Base-by-base conservation (phyloP, 768 basidiomycete genomes). In the Tulasnella sp. region DNA sequence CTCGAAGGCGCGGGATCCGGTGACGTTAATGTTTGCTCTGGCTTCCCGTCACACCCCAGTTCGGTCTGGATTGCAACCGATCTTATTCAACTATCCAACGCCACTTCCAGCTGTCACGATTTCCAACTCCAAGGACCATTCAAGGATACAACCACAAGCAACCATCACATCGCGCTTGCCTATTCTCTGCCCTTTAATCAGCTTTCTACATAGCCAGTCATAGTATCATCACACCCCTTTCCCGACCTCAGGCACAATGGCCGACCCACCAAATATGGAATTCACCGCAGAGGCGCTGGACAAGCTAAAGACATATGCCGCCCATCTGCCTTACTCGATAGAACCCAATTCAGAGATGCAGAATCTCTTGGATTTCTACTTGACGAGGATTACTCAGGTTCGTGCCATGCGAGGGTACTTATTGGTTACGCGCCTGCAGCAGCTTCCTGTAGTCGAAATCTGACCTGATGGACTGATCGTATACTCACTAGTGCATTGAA, bases 261-360 rank as follows among this genome's bases (percentile, higher is more conserved):
- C 77, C n/a, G 78, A 74, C 37, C 78, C 78, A 44, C 74, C 79
- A 29, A 73, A 51, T 32, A 70, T 72, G 32, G 71, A 29, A 73
- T 57, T 70, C 46, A 78, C 78, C 20, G 48, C 39, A 51, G 77
- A 73, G 26, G 35, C 46, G 48, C 29, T 70, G 35, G 29, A 73
- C 39, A 93, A 91, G 82, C 85, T 92, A 61, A 88, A 88, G 83
- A 85, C 85, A 76, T 91, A 92, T 84, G 89, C 90, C 40, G 84
- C 85, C 71, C 88, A 88, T 18, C 83, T 96, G 44, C 94, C 94
- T 1, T 95, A 95, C 83, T 86, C 90, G 23, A 89, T 92, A 78
- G 94, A 96, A 82, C 86, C 92, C 2, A 87, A 91, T 79, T 87
- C 89, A n/a, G 89, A 89, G 82, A 92, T 94, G 90, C 87, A 92